A percentile compares a stretch with the other conserved stretches of the same genome.
These are phyloP conservation scores for Paecilomyces dactylethromorphus DNA, from an alignment of 2,329 filamentous ascomycete genomes.

Conservation along the genomic window DNA sequence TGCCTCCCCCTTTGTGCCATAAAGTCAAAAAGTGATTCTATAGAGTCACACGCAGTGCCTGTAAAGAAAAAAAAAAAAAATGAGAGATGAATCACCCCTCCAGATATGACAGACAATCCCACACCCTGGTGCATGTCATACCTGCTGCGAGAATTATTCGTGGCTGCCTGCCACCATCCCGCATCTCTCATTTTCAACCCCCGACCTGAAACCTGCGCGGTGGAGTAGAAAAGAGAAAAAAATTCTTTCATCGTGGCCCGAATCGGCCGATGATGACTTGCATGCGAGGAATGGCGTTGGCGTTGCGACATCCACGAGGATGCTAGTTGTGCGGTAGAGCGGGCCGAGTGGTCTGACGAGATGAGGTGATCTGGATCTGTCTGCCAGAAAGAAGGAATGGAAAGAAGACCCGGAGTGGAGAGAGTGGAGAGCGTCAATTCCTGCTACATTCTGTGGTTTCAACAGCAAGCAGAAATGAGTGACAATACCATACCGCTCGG, in stretches of 20 bases:
- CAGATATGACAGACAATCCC: no score
- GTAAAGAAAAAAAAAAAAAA: not conserved
- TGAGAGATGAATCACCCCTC: no score
- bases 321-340: not conserved
- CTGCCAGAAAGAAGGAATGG: no score
- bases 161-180: no score
- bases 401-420: no score
- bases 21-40: not conserved
- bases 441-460: not conserved
- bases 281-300: not conserved
- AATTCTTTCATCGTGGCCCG: not conserved
- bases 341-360: not conserved
- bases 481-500: not conserved
- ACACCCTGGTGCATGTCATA: not conserved
- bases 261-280: not conserved
- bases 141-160: not conserved
- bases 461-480: not conserved
- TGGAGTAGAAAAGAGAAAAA: not conserved
- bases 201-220: not conserved
- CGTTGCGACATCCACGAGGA: not conserved
- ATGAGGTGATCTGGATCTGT: not conserved
- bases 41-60: not conserved
- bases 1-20: not conserved
- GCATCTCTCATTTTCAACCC: no score
- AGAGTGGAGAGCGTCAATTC: not conserved